These are phyloP conservation scores for Coemansia sp. DNA, from an alignment of 192 early-diverging fungal genomes.

Conservation along the genomic window DNA sequence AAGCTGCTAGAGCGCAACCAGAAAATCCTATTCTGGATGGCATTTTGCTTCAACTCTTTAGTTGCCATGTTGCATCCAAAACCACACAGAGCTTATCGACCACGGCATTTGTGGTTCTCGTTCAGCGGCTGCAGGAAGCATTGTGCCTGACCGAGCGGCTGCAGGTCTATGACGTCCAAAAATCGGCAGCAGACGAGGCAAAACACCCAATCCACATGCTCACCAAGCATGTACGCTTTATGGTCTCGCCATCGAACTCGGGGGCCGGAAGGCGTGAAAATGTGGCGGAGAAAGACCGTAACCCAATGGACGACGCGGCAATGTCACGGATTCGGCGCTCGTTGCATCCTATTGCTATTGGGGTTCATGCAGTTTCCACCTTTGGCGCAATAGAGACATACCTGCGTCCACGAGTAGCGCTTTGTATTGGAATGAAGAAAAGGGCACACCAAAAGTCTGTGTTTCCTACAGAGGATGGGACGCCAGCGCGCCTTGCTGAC, in stretches of 20 bases:
- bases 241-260: conserved; percentile 59
- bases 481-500: not conserved
- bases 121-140: conserved; percentile 71
- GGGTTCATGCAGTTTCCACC: conserved; percentile 85
- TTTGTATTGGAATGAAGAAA: conserved; percentile 5
- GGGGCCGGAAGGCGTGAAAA: too few species aligned
- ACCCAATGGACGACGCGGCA: conserved; percentile 5
- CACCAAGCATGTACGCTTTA: conserved; percentile 74
- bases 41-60: not conserved
- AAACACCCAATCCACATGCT: conserved; percentile 66
- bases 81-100: not conserved
- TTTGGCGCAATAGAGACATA: conserved; percentile 83
- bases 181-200: conserved; percentile 36
- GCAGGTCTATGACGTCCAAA: conserved; percentile 64
- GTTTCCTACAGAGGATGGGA: not conserved
- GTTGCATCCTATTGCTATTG: conserved; percentile 62
- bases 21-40: not conserved
- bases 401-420: conserved; percentile 64
- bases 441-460: not conserved
- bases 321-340: conserved; percentile 27
- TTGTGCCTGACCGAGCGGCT: conserved; percentile 66
- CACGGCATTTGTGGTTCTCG: conserved; percentile 58
- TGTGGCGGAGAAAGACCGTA: not conserved
- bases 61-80: not conserved
- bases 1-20: not conserved